Conservation (phyloP, 208 protist genomes). For the Trypanosoma lewisi region DNA sequence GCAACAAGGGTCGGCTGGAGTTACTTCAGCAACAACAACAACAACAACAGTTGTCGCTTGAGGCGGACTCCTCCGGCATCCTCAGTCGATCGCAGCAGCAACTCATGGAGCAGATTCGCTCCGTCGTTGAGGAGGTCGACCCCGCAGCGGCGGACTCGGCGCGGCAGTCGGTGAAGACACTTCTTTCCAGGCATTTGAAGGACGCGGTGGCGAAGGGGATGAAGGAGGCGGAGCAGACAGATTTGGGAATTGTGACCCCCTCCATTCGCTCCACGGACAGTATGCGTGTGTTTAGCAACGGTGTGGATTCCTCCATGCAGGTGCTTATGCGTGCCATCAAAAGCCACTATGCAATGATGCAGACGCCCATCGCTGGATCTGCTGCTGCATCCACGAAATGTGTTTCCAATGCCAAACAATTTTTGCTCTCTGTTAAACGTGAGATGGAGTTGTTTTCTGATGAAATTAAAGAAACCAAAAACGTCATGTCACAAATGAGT, state of each 20-base stretch:
- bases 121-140: slow-evolving; percentile 69
- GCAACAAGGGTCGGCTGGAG: slow-evolving; percentile 70
- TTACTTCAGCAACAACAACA: slow-evolving; percentile 16
- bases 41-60: slow-evolving; percentile 8
- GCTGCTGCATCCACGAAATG: slow-evolving; percentile 5
- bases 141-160: slow-evolving; percentile 47
- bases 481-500: slow-evolving; percentile 34
- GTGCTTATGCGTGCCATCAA: slow-evolving; percentile 35
- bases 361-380: slow-evolving; percentile 6
- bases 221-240: slow-evolving; percentile 55
- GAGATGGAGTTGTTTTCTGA: slow-evolving; percentile 39
- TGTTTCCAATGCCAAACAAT: slow-evolving; percentile 23
- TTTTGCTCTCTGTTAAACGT: slow-evolving; percentile 34
- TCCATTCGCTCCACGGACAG: slow-evolving; percentile 64
- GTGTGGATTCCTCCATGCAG: slow-evolving; percentile 47
- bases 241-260: slow-evolving; percentile 30
- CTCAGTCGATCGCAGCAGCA: slow-evolving; percentile 41
- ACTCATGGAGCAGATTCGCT: slow-evolving; percentile 62
- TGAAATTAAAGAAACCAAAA: slow-evolving; percentile 53
- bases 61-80: slow-evolving; percentile 3
- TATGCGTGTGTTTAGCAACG: slow-evolving; percentile 56
- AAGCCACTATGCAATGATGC: slow-evolving; percentile 22
- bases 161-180: slow-evolving; percentile 51
- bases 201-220: slow-evolving; percentile 59
- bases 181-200: slow-evolving; percentile 70